Evolutionary conservation across 169 alveolate genomes (phyloP).

Genomic region (Perkinsus olseni): DNA sequence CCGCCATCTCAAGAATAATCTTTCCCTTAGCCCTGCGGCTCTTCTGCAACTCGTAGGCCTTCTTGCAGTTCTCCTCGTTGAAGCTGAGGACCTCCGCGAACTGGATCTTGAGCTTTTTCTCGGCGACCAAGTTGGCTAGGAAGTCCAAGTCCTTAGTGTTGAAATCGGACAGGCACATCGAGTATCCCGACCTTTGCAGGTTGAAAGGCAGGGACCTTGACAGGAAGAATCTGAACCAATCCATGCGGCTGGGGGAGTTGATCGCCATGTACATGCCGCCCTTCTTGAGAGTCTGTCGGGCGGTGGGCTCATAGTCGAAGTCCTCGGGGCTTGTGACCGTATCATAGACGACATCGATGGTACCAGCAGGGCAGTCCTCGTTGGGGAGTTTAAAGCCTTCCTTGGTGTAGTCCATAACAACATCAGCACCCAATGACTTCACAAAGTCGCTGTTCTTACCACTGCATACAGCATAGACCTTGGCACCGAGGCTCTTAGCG

Average conservation of each 20-base stretch:
- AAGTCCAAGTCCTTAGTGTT: background rate
- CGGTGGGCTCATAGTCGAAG: background rate
- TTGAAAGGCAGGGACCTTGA: background rate
- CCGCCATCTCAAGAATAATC: background rate
- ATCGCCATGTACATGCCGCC: background rate
- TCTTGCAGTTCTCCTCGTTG: background rate
- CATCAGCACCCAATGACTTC: background rate
- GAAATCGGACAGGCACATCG: background rate
- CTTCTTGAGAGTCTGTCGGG: background rate
- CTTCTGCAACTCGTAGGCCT: background rate
- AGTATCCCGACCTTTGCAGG: background rate
- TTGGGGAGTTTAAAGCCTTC: conserved; percentile 12
- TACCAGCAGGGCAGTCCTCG: background rate
- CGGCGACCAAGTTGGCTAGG: background rate
- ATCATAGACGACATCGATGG: background rate
- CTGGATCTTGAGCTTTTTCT: background rate
- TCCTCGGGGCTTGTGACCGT: background rate
- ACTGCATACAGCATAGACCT: background rate
- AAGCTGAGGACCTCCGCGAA: background rate
- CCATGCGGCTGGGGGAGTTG: background rate
- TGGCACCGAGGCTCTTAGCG: background rate
- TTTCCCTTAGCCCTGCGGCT: background rate
- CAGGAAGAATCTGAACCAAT: background rate
- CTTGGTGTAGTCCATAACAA: background rate
- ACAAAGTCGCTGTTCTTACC: background rate